Conservation (phyloP, 441 rosid species). For the Populus hybrid region DNA sequence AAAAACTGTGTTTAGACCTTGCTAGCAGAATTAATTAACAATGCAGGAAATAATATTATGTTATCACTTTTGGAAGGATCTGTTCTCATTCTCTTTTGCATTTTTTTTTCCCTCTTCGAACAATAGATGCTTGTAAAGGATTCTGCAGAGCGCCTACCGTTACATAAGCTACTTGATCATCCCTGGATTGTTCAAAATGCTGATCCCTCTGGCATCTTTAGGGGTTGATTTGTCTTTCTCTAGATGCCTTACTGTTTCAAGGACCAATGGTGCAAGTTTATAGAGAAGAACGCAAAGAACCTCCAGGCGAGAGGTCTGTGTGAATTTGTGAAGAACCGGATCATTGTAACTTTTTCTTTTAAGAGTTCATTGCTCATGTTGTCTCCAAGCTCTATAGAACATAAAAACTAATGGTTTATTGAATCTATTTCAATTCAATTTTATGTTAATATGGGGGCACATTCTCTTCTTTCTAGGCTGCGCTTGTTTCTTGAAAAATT, state of each 20-base stretch:
- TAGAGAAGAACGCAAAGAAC: neutral
- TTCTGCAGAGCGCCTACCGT: conserved; percentile 63
- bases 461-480: neutral
- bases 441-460: neutral
- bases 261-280: neutral
- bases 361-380: neutral
- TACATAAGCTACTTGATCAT: conserved; percentile 86
- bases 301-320: neutral
- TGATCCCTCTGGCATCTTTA: conserved; percentile 82
- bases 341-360: neutral
- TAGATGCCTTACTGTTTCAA: neutral
- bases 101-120: neutral
- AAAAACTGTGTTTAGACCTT: neutral
- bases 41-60: neutral
- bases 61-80: neutral
- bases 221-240: conserved; percentile 25
- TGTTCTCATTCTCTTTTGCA: neutral
- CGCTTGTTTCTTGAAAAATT: no score
- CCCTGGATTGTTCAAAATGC: conserved; percentile 95
- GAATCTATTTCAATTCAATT: neutral
- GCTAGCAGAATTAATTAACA: neutral
- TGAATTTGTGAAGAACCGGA: neutral
- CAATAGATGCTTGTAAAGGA: conserved; percentile 93
- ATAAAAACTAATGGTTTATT: neutral
- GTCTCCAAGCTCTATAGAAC: neutral